Base-by-base conservation (phyloP, 2,329 filamentous ascomycete genomes). In the Colletotrichum kahawae region DNA sequence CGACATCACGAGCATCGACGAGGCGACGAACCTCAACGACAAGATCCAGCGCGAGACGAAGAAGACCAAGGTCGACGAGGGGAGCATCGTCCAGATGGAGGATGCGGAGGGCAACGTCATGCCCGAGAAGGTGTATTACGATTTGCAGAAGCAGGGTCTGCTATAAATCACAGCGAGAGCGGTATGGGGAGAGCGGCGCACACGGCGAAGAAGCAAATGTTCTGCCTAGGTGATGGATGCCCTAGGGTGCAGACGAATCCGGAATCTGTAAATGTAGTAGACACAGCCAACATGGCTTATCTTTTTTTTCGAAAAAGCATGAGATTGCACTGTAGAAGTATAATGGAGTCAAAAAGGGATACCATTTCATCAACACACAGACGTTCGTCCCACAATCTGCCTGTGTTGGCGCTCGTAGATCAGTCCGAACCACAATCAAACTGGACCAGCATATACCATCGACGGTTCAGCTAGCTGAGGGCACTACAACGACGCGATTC, bases 51-150 rank as follows among this genome's bases (percentile, higher is more conserved):
- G 92, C 72, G 95, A 98, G 78, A 93, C 94, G 85, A 95, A 94
- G 88, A 93, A 92, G 83, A 92, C 92, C 77, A 93, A 92, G 82
- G 88, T 93, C 1, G 92, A 93, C 77, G 93, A 94, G 59, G 95
- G 96, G 51, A 95, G 94, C 75, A 91, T 99, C 12, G 95, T 98
- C 65, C 95, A 99, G 88, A 99, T 99, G 97, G 97, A 99, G 88
- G 97, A 99, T 84, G 94, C 92, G 0, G 95, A 98, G 82, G 97
- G 97, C 62, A 98, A 99, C 81, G 97, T 99, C 72, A 99, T 99
- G 97, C 97, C 97, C 0, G 95, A 98, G 87, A 98, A 98, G 89
- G 96, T 99, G 70, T 99, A 98, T 84, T 93, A 96, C 78, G 97
- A 99, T 89, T 86, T 98, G 84, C 94, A 95, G 85, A 98, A 97